phyloP scores from a whole-genome alignment of 768 basidiomycete species.

The Strobilomyces confusus region DNA sequence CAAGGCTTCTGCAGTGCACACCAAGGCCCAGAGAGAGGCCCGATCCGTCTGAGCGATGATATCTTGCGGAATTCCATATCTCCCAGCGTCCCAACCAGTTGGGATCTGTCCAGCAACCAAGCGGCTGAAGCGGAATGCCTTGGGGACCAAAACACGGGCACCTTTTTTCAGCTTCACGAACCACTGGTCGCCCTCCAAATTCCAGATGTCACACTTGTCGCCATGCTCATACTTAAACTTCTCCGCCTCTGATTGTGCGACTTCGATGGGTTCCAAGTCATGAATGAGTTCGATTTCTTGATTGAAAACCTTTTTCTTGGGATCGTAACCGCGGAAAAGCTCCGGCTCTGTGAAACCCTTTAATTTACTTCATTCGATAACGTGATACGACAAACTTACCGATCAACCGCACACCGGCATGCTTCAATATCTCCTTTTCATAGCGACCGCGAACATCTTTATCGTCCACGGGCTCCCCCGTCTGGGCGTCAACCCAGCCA shows the following conservation, averaged over 20 bases:
- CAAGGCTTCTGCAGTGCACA: slow-evolving; percentile 91
- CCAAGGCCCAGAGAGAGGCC: slow-evolving; percentile 90
- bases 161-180: slow-evolving; percentile 99
- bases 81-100: slow-evolving; percentile 94
- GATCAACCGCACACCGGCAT: slow-evolving; percentile 91
- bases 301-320: slow-evolving; percentile 95
- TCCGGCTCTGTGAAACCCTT: slow-evolving; percentile 74
- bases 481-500: slow-evolving; percentile 97
- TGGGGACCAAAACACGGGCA: slow-evolving; percentile 87
- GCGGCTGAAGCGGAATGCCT: slow-evolving; percentile 92
- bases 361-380: slow-evolving; percentile 10
- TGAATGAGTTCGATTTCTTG: slow-evolving; percentile 96
- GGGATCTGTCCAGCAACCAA: slow-evolving; percentile 95
- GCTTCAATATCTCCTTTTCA: slow-evolving; percentile 88
- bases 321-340: slow-evolving; percentile 96
- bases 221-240: slow-evolving; percentile 97
- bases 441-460: slow-evolving; percentile 94
- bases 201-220: slow-evolving; percentile 95
- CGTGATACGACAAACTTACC: slow-evolving; percentile 47
- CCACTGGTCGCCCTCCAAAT: slow-evolving; percentile 89
- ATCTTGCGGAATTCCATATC: slow-evolving; percentile 96
- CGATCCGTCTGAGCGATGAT: slow-evolving; percentile 94
- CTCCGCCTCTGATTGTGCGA: slow-evolving; percentile 83
- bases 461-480: slow-evolving; percentile 91
- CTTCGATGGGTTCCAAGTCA: slow-evolving; percentile 94